Base-by-base conservation (phyloP, 2,329 filamentous ascomycete species). In the Neoscytalidium dimidiatum region DNA sequence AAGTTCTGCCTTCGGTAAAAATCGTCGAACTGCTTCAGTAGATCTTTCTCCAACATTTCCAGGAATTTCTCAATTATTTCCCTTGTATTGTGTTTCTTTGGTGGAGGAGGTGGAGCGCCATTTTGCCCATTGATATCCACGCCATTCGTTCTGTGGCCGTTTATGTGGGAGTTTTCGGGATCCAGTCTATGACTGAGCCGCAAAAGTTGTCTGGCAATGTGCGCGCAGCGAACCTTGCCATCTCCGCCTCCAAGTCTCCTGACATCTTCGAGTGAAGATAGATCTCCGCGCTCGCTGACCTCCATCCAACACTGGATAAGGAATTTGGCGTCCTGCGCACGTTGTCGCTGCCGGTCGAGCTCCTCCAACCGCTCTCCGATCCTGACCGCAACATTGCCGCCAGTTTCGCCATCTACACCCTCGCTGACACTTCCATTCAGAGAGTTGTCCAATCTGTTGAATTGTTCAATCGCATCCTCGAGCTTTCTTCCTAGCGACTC, bases 11-110 rank as follows among this genome's bases (percentile, higher is more conserved):
- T 89, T 68, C 94, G 86, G 77, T 98, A 98, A 81, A 94, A 97
- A 74, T 96, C 92, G 82, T 99, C 96, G 79, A 99, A 99, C 73
- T 97, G 94, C 76, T 94, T 92, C 67, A 99, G 81, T 43, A 99
- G 83, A 74, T 99, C 95, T 75, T 98, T 96, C 78, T 99, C 95
- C 66, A 99, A 80, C 0, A 92, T 94, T 77, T 99, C 95, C 28
- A 94, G 92, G 77, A 98, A 99, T 76, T 97, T 97, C 78, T 99
- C 95, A 64, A 99, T 90, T 17, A 96, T 87, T 76, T 97, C 94
- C 68, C 92, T 87, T 2, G 92, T 95, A 73, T 94, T 85, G 71
- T 82, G 75, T 70, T 80, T 81, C 57, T 62, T 66, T 2, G 53
- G 43, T 4, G 43, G 44, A 3, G 53, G 26, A 4, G 53, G 43